Evolutionary conservation across 139 green algal genomes (phyloP).

Genomic region (Chlamydomonas sphaeroides): DNA sequence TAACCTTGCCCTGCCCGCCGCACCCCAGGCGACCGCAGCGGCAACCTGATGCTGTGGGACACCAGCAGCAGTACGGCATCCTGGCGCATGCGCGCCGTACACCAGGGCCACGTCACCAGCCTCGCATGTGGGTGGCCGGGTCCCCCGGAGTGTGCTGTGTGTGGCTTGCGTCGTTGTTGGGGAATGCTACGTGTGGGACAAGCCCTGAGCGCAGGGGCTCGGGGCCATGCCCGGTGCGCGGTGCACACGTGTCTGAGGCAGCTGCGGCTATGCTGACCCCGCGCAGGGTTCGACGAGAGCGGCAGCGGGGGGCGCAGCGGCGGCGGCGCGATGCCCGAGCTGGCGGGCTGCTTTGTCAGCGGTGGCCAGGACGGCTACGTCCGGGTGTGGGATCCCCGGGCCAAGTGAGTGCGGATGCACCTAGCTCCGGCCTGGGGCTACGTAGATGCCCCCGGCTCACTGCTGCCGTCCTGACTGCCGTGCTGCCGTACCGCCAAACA

Average conservation of each 20-base stretch:
- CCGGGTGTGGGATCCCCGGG: slow-evolving; percentile 35
- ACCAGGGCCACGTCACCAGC: slow-evolving; percentile 83
- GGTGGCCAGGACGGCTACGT: slow-evolving; percentile 48
- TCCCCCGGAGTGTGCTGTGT: no score
- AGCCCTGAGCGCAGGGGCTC: no score
- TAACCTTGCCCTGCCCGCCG: background rate
- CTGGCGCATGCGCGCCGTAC: slow-evolving; percentile 60
- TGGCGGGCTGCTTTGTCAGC: slow-evolving; percentile 48
- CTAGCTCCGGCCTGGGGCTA: no score
- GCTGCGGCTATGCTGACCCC: no score
- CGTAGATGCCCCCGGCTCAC: no score
- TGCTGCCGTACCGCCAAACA: background rate
- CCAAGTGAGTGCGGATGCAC: slow-evolving; percentile 22
- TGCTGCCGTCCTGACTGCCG: no score
- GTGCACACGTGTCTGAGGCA: no score
- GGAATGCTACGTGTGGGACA: no score
- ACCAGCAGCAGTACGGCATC: slow-evolving; percentile 22
- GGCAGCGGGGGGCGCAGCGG: background rate
- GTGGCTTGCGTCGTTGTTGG: no score
- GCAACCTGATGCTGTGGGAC: slow-evolving; percentile 72
- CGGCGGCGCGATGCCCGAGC: background rate
- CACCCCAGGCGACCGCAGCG: slow-evolving; percentile 75
- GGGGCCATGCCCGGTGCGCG: no score
- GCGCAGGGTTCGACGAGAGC: no score
- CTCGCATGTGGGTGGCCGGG: no score